Base-by-base conservation (phyloP, 495 filamentous ascomycete genomes). In the Xylaria telfairii region DNA sequence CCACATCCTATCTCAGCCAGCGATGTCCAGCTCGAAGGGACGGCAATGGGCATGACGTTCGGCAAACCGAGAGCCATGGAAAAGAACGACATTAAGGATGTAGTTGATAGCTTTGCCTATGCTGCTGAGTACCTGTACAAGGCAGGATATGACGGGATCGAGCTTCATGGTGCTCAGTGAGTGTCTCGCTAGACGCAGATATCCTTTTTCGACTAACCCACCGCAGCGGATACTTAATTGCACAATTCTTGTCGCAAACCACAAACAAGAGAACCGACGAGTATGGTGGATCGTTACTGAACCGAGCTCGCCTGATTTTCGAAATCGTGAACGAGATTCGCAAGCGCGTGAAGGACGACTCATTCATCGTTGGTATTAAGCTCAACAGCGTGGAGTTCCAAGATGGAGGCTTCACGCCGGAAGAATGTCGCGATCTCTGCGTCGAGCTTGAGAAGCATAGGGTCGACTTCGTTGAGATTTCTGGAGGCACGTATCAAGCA, bases 361-460 rank as follows among this genome's bases (percentile, higher is more conserved):
- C 73, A 17, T 91, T 91, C 78, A 84, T 90, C 34, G 70, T 92
- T 44, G 82, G 85, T 54, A 90, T 91, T 77, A 92, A 92, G 79
- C 78, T 92, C 74, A 92, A 92, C 80, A 88, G 84, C 72, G 88
- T 90, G 63, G 89, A 92, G 75, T 91, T 91, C 76, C 88, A 92
- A 76, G 54, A 72, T 7, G 78, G 83, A 24, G 89, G 89, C 10
- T 86, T 91, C 75, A 72, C 83, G 24, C 79, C 86, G 4, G 84
- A 88, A 26, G 90, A 91, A 60, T 85, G 85, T 10, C 80, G 80
- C 68, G 71, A 83, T 17, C 81, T 91, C 0, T 89, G 88, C 77
- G 71, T 79, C 42, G 77, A 81, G 32, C 83, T 91, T 12, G 90
- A 91, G 73, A 69, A 79, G 42, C 79, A 84, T 62, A 53, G 74